These are phyloP conservation scores for Penicillium turbatum DNA, from an alignment of 495 filamentous ascomycete genomes.

Conservation along the genomic window DNA sequence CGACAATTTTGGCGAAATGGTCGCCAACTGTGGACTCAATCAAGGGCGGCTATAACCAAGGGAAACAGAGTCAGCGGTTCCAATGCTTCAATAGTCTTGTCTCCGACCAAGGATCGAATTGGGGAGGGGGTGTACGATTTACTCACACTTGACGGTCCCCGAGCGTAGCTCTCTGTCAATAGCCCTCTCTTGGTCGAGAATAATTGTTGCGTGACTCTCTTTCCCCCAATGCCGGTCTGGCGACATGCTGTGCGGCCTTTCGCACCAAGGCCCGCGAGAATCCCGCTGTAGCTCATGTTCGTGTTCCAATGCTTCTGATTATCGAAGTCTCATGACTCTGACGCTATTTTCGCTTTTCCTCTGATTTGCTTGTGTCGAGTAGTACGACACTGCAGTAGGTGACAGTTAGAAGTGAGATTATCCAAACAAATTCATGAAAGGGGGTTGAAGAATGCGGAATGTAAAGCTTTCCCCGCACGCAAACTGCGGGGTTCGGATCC, in stretches of 20 bases:
- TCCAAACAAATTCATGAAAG: background rate
- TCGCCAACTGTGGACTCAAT: conserved; percentile 72
- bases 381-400: background rate
- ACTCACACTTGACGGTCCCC: conserved; percentile 42
- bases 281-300: conserved; percentile 18
- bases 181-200: conserved; percentile 24
- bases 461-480: conserved; percentile 15
- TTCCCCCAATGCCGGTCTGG: background rate
- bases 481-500: conserved; percentile 1
- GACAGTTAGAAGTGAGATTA: background rate
- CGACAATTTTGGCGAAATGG: conserved; percentile 72
- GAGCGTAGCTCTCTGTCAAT: conserved; percentile 45
- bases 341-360: background rate
- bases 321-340: conserved; percentile 8
- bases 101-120: background rate
- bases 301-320: background rate
- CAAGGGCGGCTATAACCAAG: conserved; percentile 57
- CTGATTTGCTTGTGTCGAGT: background rate
- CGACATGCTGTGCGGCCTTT: background rate
- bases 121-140: background rate
- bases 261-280: conserved; percentile 7
- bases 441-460: background rate
- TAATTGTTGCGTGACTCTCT: background rate
- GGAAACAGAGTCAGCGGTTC: background rate
- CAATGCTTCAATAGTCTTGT: background rate